A percentile compares a stretch with the other conserved stretches of the same genome.
Evolutionary conservation across 371 early-diverging fungal species (phyloP).

Genomic region (Actinomortierella ambigua): DNA sequence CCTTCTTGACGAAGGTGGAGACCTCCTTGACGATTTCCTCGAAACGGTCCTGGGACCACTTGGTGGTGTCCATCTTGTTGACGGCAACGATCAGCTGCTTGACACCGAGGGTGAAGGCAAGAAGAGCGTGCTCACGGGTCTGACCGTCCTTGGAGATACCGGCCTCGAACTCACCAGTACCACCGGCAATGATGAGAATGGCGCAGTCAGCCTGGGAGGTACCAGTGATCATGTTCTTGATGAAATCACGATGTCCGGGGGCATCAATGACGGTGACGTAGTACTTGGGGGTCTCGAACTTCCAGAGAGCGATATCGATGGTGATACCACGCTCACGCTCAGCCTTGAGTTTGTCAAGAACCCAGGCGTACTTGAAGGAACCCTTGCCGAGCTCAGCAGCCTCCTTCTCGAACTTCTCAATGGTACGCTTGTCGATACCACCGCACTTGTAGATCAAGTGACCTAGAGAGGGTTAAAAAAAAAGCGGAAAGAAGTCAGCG

Average conservation of each 20-base stretch:
- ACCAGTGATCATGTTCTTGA: conserved; percentile 99
- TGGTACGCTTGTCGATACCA: conserved; percentile 98
- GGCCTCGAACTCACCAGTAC: conserved; percentile 98
- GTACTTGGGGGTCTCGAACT: conserved; percentile 97
- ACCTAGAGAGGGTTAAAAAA: conserved; percentile 51
- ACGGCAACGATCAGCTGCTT: conserved; percentile 96
- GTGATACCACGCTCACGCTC: conserved; percentile 99
- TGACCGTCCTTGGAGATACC: conserved; percentile 99
- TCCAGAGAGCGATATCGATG: conserved; percentile 96
- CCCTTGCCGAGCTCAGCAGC: conserved; percentile 98
- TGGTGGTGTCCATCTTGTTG: conserved; percentile 99
- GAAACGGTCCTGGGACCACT: conserved; percentile 94
- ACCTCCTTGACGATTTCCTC: conserved; percentile 94
- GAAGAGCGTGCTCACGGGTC: conserved; percentile 99
- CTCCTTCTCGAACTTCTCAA: conserved; percentile 99
- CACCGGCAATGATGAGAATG: conserved; percentile 96
- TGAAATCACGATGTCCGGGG: conserved; percentile 99
- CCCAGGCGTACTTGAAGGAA: conserved; percentile 98
- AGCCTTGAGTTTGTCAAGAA: conserved; percentile 96
- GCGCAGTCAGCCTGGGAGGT: conserved; percentile 98
- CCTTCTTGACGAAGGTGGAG: conserved; percentile 92
- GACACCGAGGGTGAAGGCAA: conserved; percentile 97
- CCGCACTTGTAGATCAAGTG: conserved; percentile 99
- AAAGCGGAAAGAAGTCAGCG: no score
- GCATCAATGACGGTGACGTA: conserved; percentile 96